A percentile compares a stretch with the other conserved stretches of the same genome.
Evolutionary conservation across 352 stramenopile genomes (phyloP).

Genomic region (Globisporangium cylindrosporum): DNA sequence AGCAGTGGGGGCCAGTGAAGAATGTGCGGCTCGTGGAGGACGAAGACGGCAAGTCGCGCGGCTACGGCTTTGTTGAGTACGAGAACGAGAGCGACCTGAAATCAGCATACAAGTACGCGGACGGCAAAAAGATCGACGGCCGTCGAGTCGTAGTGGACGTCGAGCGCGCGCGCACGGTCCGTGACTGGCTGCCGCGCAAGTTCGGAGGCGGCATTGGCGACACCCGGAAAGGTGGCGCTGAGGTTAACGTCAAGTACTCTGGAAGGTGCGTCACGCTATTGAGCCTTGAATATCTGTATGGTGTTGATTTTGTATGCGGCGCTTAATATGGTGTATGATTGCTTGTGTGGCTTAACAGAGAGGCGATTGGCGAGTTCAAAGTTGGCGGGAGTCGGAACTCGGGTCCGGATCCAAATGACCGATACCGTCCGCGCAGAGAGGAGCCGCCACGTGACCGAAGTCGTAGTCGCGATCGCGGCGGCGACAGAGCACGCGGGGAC

Average conservation of each 20-base stretch:
- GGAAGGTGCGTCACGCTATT: constrained; percentile 17
- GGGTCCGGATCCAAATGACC: constrained; percentile 27
- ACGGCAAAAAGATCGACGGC: constrained; percentile 96
- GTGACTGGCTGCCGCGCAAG: constrained; percentile 93
- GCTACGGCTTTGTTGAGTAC: constrained; percentile 99
- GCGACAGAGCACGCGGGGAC: constrained; percentile 10
- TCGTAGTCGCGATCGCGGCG: constrained; percentile 38
- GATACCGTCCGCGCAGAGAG: constrained; percentile 26
- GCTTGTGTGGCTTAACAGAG: neutral
- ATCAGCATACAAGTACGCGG: constrained; percentile 91
- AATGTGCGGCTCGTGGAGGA: constrained; percentile 89
- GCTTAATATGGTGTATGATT: neutral
- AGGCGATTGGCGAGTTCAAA: constrained; percentile 25
- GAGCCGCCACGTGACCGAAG: constrained; percentile 21
- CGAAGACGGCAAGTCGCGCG: constrained; percentile 87
- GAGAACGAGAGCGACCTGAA: constrained; percentile 97
- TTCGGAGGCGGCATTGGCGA: constrained; percentile 94
- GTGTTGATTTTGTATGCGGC: neutral
- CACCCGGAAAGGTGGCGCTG: constrained; percentile 68
- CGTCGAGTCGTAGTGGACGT: constrained; percentile 97
- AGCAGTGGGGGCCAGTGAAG: constrained; percentile 92
- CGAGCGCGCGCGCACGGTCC: constrained; percentile 96
- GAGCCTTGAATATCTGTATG: neutral
- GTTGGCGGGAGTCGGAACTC: constrained; percentile 28
- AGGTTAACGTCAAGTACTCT: constrained; percentile 88